Base-by-base conservation (phyloP, 2,329 filamentous ascomycete genomes). In the Colletotrichum plurivorum region DNA sequence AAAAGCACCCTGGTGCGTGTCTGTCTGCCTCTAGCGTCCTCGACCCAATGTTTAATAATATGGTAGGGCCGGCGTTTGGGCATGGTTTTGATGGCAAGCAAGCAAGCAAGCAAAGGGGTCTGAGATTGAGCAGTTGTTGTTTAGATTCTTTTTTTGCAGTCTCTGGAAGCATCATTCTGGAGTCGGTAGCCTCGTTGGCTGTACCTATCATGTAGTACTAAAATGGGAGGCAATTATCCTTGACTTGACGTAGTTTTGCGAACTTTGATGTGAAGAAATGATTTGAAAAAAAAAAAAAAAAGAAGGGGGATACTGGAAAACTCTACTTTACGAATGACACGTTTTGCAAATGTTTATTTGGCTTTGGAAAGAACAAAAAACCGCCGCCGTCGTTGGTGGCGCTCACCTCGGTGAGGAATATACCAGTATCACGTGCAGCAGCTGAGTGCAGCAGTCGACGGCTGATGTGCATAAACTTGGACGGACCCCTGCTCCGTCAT, bases 131-230 rank as follows among this genome's bases (percentile, higher is more conserved):
- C 48, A 55, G 52, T 57, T 63, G 64, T 36, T n/a, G 13, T 43
- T 43, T 43, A 12, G 6, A 8, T 12, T 51, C 36, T 13, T 51
- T 48, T 39, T 59, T 36, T 62, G 48, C 63, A 51, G 66, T 54
- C 56, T 67, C 62, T 56, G 53, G 52, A 64, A 69, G 67, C 67
- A 69, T 67, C 20, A 43, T 61, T 69, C 56, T 56, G 56, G 67
- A 69, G 67, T 67, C 63, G 51, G 56, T 49, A 67, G 48, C 54
- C 61, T 51, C 51, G 27, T 56, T 61, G 39, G 22, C 31, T 69
- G 67, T 69, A 69, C 66, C 49, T 69, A 67, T 60, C 49, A 67
- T 69, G 20, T 67, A 46, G 63, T 69, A 69, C 56, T 45, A 69
- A 61, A 69, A 69, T 52, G 62, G 67, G 62, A 69, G 55, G 62